These are phyloP conservation scores for Narthecium ossifragum DNA, from an alignment of 106 monocot species.

Conservation along the genomic window DNA sequence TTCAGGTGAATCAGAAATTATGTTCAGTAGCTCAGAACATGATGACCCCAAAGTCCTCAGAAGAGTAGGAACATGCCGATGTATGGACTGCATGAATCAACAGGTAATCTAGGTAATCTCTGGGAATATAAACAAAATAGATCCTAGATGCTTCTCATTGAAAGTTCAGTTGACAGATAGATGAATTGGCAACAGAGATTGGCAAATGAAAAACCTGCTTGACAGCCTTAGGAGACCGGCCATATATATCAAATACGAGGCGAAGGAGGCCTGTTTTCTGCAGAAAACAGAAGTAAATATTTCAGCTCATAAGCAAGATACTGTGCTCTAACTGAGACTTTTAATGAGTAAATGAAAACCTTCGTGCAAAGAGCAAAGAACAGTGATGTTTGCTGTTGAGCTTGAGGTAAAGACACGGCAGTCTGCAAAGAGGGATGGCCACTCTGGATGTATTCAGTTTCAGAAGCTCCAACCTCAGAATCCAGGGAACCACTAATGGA, in stretches of 20 bases:
- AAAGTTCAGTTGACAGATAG: too few species aligned
- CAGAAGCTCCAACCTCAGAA: slow-evolving; percentile 40
- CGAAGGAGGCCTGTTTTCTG: slow-evolving; percentile 78
- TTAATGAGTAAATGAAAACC: slow-evolving; percentile 24
- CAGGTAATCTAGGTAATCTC: not conserved
- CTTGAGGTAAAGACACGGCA: slow-evolving; percentile 39
- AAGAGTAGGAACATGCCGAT: slow-evolving; percentile 70
- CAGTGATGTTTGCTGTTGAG: slow-evolving; percentile 58
- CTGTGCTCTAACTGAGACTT: not conserved
- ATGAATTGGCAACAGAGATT: too few species aligned
- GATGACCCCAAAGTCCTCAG: slow-evolving; percentile 69
- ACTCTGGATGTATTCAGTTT: slow-evolving; percentile 26
- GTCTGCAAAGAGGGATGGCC: slow-evolving; percentile 12
- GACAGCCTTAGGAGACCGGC: slow-evolving; percentile 68
- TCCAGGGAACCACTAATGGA: slow-evolving; percentile 42
- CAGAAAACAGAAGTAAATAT: slow-evolving; percentile 10
- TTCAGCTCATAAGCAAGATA: not conserved
- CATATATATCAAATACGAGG: slow-evolving; percentile 86
- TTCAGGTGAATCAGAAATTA: slow-evolving; percentile 79
- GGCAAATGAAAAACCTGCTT: slow-evolving; percentile 70
- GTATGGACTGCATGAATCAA: slow-evolving; percentile 52
- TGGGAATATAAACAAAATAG: not conserved
- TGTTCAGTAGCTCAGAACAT: slow-evolving; percentile 46
- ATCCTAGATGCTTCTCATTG: too few species aligned
- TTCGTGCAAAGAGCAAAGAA: slow-evolving; percentile 92